Base-by-base conservation (phyloP, 192 early-diverging fungal species). In the Rhizoclosmatium sp. region DNA sequence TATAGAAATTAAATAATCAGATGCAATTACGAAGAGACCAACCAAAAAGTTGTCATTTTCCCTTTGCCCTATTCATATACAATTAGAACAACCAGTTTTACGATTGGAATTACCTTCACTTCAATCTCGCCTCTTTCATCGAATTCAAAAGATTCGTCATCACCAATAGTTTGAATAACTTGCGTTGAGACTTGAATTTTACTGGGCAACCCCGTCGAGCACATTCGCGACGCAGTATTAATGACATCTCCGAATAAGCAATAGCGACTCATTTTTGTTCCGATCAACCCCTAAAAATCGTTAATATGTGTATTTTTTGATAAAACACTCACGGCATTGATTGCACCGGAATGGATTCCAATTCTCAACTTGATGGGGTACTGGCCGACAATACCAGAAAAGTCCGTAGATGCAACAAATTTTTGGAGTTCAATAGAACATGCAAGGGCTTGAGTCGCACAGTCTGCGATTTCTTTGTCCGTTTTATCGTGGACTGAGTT, bases 261-360 rank as follows among this genome's bases (percentile, higher is more conserved):
- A 66, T 86, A 86, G n/a, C 83, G 56, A n/a, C 84, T 82, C 85
- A 86, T 86, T 47, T 86, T 86, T 56, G 70, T 77, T 68, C 85
- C 85, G 47, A 86, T 78, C n/a, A 86, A 65, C 7, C 85, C 85
- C 44, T 85, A 56, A 71, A 2, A 47, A 40, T 64, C 0, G 31
- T 21, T 12, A 48, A 68, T 2, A 42, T 1, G 14, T 2, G 5
- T 16, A 59, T 0, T 5, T n/a, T 59, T n/a, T 59, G 16, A 47
- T 16, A 47, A 40, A 47, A 77, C 62, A 16, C 59, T 69, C 47
- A 71, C 77, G 4, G 70, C 78, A 51, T 73, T 71, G 4, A 82
- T 78, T 19, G 85, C 70, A 7, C 85, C 85, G 67, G 82, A 70
- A 68, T 83, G 76, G 12, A 86, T 47, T 5, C 85, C 85, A 39